These are phyloP conservation scores for Tuber aestivum DNA, from an alignment of 495 filamentous ascomycete species.

Conservation along the genomic window DNA sequence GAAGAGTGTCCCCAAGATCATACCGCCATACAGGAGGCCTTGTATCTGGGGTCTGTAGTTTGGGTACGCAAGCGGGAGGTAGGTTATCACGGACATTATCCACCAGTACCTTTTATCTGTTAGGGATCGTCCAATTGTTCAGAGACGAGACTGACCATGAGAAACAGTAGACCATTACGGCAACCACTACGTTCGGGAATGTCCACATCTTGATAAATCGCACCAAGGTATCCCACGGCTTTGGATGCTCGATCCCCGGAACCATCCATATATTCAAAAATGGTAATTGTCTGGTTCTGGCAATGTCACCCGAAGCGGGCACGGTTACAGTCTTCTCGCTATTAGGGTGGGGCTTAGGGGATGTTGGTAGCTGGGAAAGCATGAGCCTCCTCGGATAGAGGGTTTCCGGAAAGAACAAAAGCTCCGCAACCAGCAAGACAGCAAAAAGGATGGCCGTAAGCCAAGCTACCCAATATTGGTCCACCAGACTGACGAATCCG, in stretches of 20 bases:
- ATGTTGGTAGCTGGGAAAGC: conserved; percentile 43
- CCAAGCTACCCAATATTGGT: conserved; percentile 55
- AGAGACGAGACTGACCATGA: conserved; percentile 43
- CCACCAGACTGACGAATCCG: conserved; percentile 52
- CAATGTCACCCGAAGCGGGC: conserved; percentile 29
- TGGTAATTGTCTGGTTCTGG: conserved; percentile 50
- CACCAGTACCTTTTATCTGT: conserved; percentile 52
- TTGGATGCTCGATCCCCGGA: conserved; percentile 53
- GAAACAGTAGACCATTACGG: conserved; percentile 53
- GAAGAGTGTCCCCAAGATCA: conserved; percentile 54
- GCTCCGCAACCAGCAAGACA: conserved; percentile 49
- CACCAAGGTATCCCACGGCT: conserved; percentile 49
- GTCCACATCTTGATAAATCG: conserved; percentile 51
- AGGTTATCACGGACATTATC: conserved; percentile 57
- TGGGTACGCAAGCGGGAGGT: conserved; percentile 56
- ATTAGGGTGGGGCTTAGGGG: conserved; percentile 5
- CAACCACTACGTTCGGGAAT: conserved; percentile 48
- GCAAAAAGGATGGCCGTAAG: conserved; percentile 56
- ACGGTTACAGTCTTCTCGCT: conserved; percentile 40
- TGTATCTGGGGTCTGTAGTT: conserved; percentile 52
- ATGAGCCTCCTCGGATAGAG: conserved; percentile 55
- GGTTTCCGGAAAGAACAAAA: conserved; percentile 56
- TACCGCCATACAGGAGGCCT: conserved; percentile 55
- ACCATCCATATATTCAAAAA: conserved; percentile 51
- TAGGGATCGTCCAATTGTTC: neutral